Evolutionary conservation across 164 flowering plant species (phyloP).

Genomic region (Taxillus chinensis): DNA sequence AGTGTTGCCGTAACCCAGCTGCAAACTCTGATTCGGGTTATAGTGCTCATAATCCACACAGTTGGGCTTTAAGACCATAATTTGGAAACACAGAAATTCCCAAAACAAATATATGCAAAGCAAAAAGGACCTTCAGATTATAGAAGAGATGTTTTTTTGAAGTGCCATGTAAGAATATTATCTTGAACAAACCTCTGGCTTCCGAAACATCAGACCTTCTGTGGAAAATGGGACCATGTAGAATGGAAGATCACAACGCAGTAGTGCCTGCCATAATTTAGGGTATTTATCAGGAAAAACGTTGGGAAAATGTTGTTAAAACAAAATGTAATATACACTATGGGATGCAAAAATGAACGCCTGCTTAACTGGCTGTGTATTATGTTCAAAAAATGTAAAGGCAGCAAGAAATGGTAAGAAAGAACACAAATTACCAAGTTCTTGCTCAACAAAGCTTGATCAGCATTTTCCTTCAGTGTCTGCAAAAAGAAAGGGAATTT

Average conservation of each 20-base stretch:
- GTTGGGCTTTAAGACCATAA: not conserved
- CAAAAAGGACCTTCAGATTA: not conserved
- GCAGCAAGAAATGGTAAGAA: constrained; percentile 1
- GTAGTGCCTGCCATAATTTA: constrained; percentile 37
- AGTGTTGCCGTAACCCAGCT: too few relatives aligned
- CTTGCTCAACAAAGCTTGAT: constrained; percentile 79
- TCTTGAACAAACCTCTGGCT: constrained; percentile 62
- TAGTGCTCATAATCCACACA: too few relatives aligned
- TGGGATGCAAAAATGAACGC: too few relatives aligned
- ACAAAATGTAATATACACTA: too few relatives aligned
- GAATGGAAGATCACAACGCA: constrained; percentile 83
- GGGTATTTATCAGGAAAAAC: too few relatives aligned
- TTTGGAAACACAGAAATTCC: not conserved
- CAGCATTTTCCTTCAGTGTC: constrained; percentile 55
- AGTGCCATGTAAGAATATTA: not conserved
- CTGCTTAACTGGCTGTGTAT: too few relatives aligned
- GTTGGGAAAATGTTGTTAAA: too few relatives aligned
- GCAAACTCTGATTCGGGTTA: too few relatives aligned
- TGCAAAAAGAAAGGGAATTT: constrained; percentile 12
- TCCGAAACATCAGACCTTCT: constrained; percentile 45
- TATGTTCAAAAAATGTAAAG: not conserved
- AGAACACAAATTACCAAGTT: constrained; percentile 44
- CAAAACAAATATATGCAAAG: not conserved
- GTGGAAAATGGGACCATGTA: constrained; percentile 85
- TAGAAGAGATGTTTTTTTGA: too few relatives aligned